Evolutionary conservation across 2,329 filamentous ascomycete species (phyloP).

Genomic region (Xylariaceae sp.): DNA sequence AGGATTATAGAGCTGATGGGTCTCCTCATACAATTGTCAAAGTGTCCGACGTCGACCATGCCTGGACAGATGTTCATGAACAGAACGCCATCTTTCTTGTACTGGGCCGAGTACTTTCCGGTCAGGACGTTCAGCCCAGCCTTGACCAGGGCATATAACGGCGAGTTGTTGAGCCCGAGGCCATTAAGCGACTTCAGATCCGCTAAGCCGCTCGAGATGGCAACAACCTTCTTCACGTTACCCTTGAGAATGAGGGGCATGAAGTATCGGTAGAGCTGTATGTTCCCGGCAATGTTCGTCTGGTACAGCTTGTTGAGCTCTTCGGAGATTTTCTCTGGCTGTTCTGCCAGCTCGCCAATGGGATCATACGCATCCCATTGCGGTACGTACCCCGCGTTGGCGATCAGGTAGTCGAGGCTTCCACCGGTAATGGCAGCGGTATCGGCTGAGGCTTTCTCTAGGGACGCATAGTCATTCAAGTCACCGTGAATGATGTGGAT

Average conservation of each 20-base stretch:
- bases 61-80: slow-evolving; percentile 42
- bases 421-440: slow-evolving; percentile 28
- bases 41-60: slow-evolving; percentile 32
- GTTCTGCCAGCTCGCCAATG: not conserved
- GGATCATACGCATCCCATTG: slow-evolving; percentile 1
- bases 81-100: slow-evolving; percentile 38
- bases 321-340: not conserved
- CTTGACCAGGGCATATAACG: slow-evolving; percentile 40
- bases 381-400: slow-evolving; percentile 37
- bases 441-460: slow-evolving; percentile 24
- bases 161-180: too few relatives aligned
- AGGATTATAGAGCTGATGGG: too few relatives aligned
- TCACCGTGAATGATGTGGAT: slow-evolving; percentile 42
- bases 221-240: slow-evolving; percentile 28
- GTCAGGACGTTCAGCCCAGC: slow-evolving; percentile 17
- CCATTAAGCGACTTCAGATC: too few relatives aligned
- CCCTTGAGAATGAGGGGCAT: slow-evolving; percentile 49
- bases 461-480: slow-evolving; percentile 32
- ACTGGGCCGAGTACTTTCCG: slow-evolving; percentile 39
- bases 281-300: slow-evolving; percentile 45
- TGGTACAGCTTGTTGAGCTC: not conserved
- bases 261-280: slow-evolving; percentile 50
- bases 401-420: slow-evolving; percentile 46
- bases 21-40: too few relatives aligned
- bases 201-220: slow-evolving; percentile 21